phyloP scores from a whole-genome alignment of 148 eudicot genomes.

The Polygonum maritimum region DNA sequence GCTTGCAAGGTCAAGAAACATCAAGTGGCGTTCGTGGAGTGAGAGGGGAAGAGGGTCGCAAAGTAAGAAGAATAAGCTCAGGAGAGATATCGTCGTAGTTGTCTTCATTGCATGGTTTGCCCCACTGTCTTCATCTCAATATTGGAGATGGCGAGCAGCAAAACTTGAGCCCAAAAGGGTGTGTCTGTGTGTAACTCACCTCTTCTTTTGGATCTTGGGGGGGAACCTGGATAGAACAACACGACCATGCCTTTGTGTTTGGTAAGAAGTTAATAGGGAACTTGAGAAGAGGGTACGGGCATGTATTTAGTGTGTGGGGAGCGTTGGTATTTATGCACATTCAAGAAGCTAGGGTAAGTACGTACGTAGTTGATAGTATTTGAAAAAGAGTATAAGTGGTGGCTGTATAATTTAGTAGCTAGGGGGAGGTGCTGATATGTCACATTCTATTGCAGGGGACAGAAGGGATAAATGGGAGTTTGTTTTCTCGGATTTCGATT shows the following conservation, averaged over 20 bases:
- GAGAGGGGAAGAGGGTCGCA: neutral
- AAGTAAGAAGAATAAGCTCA: constrained; percentile 56
- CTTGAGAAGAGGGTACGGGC: neutral
- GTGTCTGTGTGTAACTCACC: neutral
- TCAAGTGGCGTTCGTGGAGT: constrained; percentile 21
- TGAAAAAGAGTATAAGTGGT: constrained; percentile 28
- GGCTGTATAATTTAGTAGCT: constrained; percentile 12
- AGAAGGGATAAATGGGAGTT: constrained; percentile 39
- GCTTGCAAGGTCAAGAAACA: constrained; percentile 91
- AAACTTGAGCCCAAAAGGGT: neutral
- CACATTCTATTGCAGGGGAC: constrained; percentile 48
- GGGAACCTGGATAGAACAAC: constrained; percentile 19
- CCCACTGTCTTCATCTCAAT: neutral
- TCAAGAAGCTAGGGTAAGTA: neutral
- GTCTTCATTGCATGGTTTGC: constrained; percentile 16
- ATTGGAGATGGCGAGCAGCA: neutral
- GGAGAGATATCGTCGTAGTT: constrained; percentile 48
- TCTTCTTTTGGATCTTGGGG: constrained; percentile 19
- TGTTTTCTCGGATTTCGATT: constrained; percentile 41
- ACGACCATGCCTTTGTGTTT: constrained; percentile 7
- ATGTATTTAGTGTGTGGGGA: neutral
- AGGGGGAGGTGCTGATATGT: constrained; percentile 36
- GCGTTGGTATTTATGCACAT: constrained; percentile 18
- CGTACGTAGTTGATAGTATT: neutral
- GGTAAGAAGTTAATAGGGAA: neutral